Evolutionary conservation across 1,139 yeast genomes (phyloP).

Genomic region (Candida frijolesensis): DNA sequence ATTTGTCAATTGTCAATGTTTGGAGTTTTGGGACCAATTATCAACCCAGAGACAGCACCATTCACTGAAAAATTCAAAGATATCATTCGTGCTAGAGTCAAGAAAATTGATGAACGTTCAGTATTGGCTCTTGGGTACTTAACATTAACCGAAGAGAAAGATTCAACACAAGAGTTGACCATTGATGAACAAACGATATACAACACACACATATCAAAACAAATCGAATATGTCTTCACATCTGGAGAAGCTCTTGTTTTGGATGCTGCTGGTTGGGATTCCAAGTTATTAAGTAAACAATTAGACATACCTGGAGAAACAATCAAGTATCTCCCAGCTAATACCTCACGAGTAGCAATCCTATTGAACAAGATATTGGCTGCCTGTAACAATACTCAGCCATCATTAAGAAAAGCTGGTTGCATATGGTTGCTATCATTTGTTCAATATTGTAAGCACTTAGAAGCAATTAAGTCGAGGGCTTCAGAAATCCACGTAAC

Average conservation of each 20-base stretch:
- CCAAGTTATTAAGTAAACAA: conserved; percentile 53
- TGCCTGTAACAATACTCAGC: conserved; percentile 67
- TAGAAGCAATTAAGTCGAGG: conserved; percentile 40
- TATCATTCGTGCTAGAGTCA: conserved; percentile 39
- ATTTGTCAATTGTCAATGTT: conserved; percentile 60
- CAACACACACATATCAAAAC: conserved; percentile 66
- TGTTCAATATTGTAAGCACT: conserved; percentile 69
- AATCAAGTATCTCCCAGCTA: conserved; percentile 20
- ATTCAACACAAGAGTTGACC: conserved; percentile 10
- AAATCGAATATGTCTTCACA: conserved; percentile 71
- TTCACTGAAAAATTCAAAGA: conserved; percentile 30
- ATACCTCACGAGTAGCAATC: conserved; percentile 27
- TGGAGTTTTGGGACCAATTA: conserved; percentile 53
- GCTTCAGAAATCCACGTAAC: conserved; percentile 66
- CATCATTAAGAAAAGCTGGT: conserved; percentile 70
- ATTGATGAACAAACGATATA: conserved; percentile 37
- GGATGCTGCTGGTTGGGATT: conserved; percentile 75
- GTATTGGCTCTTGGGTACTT: conserved; percentile 58
- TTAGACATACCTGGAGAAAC: conserved; percentile 50
- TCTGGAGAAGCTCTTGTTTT: conserved; percentile 84
- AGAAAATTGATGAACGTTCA: conserved; percentile 63
- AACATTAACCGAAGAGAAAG: conserved; percentile 31
- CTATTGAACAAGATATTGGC: conserved; percentile 52
- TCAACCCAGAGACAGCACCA: conserved; percentile 13
- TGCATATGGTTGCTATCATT: conserved; percentile 86